Evolutionary conservation across 176 grass and related monocot species (phyloP).

Genomic region (Metroxylon sagu): DNA sequence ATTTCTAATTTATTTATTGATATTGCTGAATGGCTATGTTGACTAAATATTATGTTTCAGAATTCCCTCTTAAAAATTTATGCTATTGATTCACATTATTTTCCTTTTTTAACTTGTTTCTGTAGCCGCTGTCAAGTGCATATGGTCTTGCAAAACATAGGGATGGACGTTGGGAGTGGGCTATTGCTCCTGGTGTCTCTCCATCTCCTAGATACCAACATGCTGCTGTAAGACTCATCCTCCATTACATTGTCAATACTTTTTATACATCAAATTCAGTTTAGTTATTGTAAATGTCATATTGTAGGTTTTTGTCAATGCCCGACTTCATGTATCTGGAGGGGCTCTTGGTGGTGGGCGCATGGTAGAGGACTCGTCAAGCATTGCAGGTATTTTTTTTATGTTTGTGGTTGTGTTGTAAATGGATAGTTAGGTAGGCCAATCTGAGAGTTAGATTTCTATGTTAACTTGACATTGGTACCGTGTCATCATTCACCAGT

Average conservation of each 20-base stretch:
- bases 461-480: no score
- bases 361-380: slow-evolving; percentile 96
- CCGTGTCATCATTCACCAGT: no score
- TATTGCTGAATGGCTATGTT: no score
- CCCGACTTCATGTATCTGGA: slow-evolving; percentile 99
- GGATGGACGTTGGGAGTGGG: slow-evolving; percentile 99
- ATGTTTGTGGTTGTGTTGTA: no score
- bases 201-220: slow-evolving; percentile 99
- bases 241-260: slow-evolving; percentile 20
- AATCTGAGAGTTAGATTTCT: no score
- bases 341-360: slow-evolving; percentile 97
- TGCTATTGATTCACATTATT: not conserved
- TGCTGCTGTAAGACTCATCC: slow-evolving; percentile 59
- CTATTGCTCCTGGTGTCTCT: slow-evolving; percentile 93
- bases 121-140: slow-evolving; percentile 74
- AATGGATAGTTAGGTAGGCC: no score
- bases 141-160: slow-evolving; percentile 99
- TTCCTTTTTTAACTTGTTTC: slow-evolving; percentile 5
- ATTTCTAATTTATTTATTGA: no score
- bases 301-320: slow-evolving; percentile 92
- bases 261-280: slow-evolving; percentile 6
- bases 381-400: slow-evolving; percentile 62
- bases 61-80: not conserved
- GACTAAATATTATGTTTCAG: no score
- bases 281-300: slow-evolving; percentile 19